Percentiles rank a stretch among this genome's conserved stretches.
Evolutionary conservation across 768 basidiomycete species (phyloP).

Genomic region (Russula sp.): DNA sequence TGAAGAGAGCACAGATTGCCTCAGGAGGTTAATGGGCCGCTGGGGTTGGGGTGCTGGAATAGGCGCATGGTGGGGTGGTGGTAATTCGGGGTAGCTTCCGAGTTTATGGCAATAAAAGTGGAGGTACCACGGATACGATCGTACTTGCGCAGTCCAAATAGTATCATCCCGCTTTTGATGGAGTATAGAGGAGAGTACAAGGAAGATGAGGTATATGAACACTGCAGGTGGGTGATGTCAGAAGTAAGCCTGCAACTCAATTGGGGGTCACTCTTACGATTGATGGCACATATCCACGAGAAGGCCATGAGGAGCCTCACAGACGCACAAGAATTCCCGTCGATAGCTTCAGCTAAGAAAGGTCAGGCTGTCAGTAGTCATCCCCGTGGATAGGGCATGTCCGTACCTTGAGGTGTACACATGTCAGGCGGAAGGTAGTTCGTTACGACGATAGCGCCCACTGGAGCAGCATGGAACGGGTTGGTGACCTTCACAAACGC

Average conservation of each 20-base stretch:
- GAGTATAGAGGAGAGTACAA: conserved; percentile 8
- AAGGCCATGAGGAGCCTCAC: conserved; percentile 12
- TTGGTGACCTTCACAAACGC: background rate
- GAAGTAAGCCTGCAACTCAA: background rate
- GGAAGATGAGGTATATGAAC: conserved; percentile 10
- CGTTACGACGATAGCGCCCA: conserved; percentile 15
- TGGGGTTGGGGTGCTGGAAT: conserved; percentile 16
- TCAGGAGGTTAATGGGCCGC: conserved; percentile 13
- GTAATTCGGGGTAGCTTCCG: background rate
- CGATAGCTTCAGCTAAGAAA: conserved; percentile 2
- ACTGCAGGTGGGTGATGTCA: conserved; percentile 8
- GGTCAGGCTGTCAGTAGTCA: background rate
- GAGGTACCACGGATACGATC: conserved; percentile 16
- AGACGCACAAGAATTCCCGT: conserved; percentile 15
- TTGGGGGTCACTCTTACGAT: conserved; percentile 2
- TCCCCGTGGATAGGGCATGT: background rate
- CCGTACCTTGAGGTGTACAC: conserved; percentile 15
- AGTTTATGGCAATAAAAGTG: conserved; percentile 3
- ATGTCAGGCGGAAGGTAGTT: conserved; percentile 10
- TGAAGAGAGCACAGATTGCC: conserved; percentile 1
- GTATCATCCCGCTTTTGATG: conserved; percentile 8
- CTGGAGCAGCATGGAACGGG: background rate
- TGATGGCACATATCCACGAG: conserved; percentile 20
- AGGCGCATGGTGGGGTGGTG: background rate
- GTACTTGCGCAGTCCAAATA: conserved; percentile 16